Base-by-base conservation (phyloP, 2,329 filamentous ascomycete genomes). In the Cercospora janseana region DNA sequence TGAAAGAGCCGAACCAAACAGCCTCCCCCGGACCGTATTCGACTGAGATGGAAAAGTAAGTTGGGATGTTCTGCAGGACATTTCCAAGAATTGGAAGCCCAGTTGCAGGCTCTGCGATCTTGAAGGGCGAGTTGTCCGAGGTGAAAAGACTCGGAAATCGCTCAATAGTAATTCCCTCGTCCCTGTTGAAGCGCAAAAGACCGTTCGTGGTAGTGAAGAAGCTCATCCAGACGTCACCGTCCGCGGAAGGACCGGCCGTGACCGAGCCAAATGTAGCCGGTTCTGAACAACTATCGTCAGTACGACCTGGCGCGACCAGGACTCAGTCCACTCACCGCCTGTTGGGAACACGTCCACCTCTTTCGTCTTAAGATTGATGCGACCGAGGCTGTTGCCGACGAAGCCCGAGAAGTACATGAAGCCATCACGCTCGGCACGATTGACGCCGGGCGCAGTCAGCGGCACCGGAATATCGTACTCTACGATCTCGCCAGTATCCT, bases 381-480 rank as follows among this genome's bases (percentile, higher is more conserved):
- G 47, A 7, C 58, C 56, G 13, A 59, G 46, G 29, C 56, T 55
- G 38, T 60, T 59, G 6, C 58, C 58, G 16, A 51, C 44, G 24
- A 59, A 59, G 2, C 56, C 47, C 20, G 56, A 48, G 31, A 60
- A 60, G 56, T 60, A 60, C 24, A 60, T 51, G 34, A 51, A 59
- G 2, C 58, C 58, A 23, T 57, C 37, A 9, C 49, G 46, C 29
- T 60, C 58, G 8, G 58, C 58, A 16, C 56, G 56, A 20, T 57
- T 57, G 18, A 60, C 58, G n/a, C 56, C 52, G 5, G 58, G 58
- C 20, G 51, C 45, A 23, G 58, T 57, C 5, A 54, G 46, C 3
- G 48, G 51, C 16, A 51, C 44, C 1, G 58, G 56, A 3, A 59
- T 32, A 13, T 52, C 34, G 16, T 52, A 60, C 21, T 60, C 56